Conservation (phyloP, 2,329 filamentous ascomycete genomes). For the Decorospora gaudefroyi region DNA sequence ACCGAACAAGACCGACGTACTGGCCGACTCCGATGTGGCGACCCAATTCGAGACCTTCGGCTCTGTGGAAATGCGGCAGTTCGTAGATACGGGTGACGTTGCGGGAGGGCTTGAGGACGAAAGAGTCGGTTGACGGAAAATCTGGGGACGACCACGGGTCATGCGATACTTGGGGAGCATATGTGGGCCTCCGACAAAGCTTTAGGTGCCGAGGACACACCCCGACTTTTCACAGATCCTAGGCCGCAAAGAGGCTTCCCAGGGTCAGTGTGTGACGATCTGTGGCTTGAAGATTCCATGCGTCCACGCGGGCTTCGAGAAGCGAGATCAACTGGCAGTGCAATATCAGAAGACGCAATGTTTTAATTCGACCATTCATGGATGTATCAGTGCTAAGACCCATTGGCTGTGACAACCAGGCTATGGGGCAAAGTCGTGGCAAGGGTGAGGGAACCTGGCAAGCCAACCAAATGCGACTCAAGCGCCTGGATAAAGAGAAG, state of each 20-base stretch:
- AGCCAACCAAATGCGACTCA: neutral
- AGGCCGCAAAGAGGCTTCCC: conserved; percentile 28
- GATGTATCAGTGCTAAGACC: conserved; percentile 21
- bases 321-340: conserved; percentile 43
- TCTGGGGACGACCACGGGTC: conserved; percentile 35
- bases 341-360: conserved; percentile 41
- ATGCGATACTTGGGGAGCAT: conserved; percentile 45
- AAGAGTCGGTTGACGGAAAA: conserved; percentile 33
- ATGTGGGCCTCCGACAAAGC: conserved; percentile 43
- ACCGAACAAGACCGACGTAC: conserved; percentile 10
- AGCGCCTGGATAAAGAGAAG: conserved; percentile 11
- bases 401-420: conserved; percentile 32
- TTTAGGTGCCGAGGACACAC: conserved; percentile 41
- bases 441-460: conserved; percentile 11
- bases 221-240: conserved; percentile 33
- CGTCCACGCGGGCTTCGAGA: conserved; percentile 46
- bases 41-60: neutral
- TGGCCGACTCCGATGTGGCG: conserved; percentile 6
- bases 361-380: conserved; percentile 35
- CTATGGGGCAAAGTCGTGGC: conserved; percentile 21
- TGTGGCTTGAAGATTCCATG: conserved; percentile 47
- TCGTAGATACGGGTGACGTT: conserved; percentile 5
- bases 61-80: conserved; percentile 1
- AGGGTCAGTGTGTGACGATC: conserved; percentile 43
- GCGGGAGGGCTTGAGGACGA: conserved; percentile 15